Conservation (phyloP, 116 monocot species). For the Iris pallida region DNA sequence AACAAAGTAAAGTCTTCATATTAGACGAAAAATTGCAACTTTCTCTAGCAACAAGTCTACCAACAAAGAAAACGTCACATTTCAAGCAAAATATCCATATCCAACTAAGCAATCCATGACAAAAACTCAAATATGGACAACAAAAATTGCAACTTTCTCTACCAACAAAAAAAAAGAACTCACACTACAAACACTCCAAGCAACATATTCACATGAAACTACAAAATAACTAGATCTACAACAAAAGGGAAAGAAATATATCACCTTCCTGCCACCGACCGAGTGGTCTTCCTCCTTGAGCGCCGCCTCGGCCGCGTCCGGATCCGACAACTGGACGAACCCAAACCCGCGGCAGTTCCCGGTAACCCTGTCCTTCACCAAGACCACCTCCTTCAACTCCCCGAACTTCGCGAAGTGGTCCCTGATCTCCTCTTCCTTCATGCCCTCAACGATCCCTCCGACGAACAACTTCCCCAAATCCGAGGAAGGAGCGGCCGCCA, state of each 20-base stretch:
- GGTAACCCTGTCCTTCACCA: constrained; percentile 28
- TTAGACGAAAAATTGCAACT: no score
- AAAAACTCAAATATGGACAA: no score
- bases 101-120: no score
- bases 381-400: constrained; percentile 31
- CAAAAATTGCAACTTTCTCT: no score
- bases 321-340: constrained; percentile 19
- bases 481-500: neutral
- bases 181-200: neutral
- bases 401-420: constrained; percentile 33
- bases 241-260: neutral
- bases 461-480: constrained; percentile 35
- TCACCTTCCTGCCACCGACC: constrained; percentile 21
- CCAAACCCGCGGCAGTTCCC: constrained; percentile 10
- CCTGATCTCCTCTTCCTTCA: constrained; percentile 27
- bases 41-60: no score
- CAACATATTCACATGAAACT: neutral
- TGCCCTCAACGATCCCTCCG: constrained; percentile 33
- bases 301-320: constrained; percentile 17
- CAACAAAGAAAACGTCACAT: no score
- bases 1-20: no score
- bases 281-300: constrained; percentile 22
- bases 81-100: no score
- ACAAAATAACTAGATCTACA: constrained; percentile 1
- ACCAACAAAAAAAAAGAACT: neutral